phyloP scores from a whole-genome alignment of 169 alveolate genomes.

The Cryptosporidium parvum region DNA sequence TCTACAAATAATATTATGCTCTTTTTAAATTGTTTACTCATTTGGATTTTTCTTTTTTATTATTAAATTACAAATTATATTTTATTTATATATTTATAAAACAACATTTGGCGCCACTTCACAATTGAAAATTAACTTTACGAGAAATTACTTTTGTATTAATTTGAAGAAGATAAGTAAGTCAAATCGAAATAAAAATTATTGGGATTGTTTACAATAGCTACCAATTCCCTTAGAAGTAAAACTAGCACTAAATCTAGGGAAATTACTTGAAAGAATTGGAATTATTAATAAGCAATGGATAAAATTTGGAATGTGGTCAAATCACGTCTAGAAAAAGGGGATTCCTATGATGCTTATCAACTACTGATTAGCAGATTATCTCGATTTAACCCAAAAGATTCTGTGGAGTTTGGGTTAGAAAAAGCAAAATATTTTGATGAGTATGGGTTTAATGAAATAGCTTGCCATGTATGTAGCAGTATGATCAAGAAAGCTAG shows the following conservation, averaged over 20 bases:
- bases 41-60: no score
- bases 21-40: no score
- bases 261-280: not conserved
- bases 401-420: conserved; percentile 45
- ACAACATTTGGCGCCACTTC: not conserved
- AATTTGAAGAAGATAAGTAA: not conserved
- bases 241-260: not conserved
- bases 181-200: not conserved
- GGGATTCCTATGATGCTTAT: conserved; percentile 64
- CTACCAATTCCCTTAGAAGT: not conserved
- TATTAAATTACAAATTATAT: not conserved
- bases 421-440: conserved; percentile 62
- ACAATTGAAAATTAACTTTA: not conserved
- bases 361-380: conserved; percentile 31
- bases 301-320: conserved; percentile 52
- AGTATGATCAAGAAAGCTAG: conserved; percentile 55
- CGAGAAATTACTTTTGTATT: not conserved
- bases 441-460: conserved; percentile 47
- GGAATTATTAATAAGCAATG: conserved; percentile 4
- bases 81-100: not conserved
- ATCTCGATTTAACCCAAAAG: conserved; percentile 22
- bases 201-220: not conserved
- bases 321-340: conserved; percentile 31
- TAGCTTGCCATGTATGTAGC: conserved; percentile 45
- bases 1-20: no score